A percentile compares a stretch with the other conserved stretches of the same genome.
Evolutionary conservation across 2,329 filamentous ascomycete species (phyloP).

Genomic region (Incumbomyces lentus): DNA sequence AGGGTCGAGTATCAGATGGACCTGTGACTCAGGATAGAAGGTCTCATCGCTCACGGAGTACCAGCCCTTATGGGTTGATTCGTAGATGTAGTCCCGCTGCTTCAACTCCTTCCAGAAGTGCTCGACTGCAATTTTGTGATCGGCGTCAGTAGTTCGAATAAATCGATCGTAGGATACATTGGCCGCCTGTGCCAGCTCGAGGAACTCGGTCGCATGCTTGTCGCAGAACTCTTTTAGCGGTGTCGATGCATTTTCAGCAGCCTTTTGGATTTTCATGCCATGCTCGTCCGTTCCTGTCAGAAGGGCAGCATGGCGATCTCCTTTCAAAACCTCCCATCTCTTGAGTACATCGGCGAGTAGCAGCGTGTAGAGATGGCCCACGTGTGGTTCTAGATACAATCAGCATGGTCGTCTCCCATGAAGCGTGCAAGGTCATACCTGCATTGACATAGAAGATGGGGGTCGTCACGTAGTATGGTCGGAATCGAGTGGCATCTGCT

Average conservation of each 20-base stretch:
- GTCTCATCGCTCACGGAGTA: constrained; percentile 95
- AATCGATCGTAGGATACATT: constrained; percentile 73
- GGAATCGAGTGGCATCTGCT: background rate
- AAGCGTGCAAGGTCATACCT: constrained; percentile 40
- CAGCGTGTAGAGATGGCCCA: constrained; percentile 91
- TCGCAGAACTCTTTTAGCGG: constrained; percentile 82
- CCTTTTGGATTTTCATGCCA: constrained; percentile 92
- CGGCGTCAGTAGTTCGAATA: constrained; percentile 77
- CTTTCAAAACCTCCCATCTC: constrained; percentile 73
- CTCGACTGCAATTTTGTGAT: constrained; percentile 74
- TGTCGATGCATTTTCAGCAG: constrained; percentile 59
- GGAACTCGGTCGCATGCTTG: constrained; percentile 52
- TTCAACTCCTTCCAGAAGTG: constrained; percentile 79
- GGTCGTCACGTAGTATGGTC: constrained; percentile 85
- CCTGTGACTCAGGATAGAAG: constrained; percentile 71
- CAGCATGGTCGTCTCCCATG: constrained; percentile 3
- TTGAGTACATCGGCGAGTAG: constrained; percentile 84
- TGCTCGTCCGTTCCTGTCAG: constrained; percentile 95
- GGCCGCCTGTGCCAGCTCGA: constrained; percentile 57
- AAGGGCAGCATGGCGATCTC: constrained; percentile 55
- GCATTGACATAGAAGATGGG: constrained; percentile 99
- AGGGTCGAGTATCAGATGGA: constrained; percentile 65
- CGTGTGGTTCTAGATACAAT: constrained; percentile 64
- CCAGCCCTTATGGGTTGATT: constrained; percentile 83
- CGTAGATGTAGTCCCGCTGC: constrained; percentile 69